Evolutionary conservation across 1,284 basidiomycete genomes (phyloP).

Genomic region (Golubevia pallescens): DNA sequence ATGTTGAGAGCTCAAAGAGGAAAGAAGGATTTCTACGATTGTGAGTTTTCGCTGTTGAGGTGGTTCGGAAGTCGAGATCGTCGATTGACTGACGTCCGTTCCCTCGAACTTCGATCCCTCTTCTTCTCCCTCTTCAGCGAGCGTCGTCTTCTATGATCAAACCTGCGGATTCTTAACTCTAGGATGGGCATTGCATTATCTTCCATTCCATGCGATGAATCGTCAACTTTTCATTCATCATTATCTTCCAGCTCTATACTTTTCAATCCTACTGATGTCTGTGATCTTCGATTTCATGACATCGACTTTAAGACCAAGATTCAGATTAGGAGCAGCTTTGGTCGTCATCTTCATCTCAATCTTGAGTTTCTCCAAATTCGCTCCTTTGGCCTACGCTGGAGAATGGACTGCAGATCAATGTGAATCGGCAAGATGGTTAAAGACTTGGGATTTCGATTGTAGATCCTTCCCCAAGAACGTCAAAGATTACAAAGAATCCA

Average conservation of each 20-base stretch:
- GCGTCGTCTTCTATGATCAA: slow-evolving; percentile 87
- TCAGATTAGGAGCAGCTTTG: slow-evolving; percentile 79
- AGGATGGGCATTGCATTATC: slow-evolving; percentile 93
- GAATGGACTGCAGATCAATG: slow-evolving; percentile 86
- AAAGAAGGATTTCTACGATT: slow-evolving; percentile 85
- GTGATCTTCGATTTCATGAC: slow-evolving; percentile 85
- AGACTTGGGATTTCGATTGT: slow-evolving; percentile 96
- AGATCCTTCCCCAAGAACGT: slow-evolving; percentile 60
- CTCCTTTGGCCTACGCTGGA: slow-evolving; percentile 82
- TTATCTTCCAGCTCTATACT: slow-evolving; percentile 95
- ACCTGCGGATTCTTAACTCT: slow-evolving; percentile 87
- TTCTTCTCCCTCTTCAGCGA: slow-evolving; percentile 69
- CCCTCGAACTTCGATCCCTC: neutral
- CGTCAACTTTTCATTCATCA: slow-evolving; percentile 97
- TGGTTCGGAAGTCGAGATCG: neutral
- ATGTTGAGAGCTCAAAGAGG: slow-evolving; percentile 88
- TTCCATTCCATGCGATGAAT: slow-evolving; percentile 94
- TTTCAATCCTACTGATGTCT: slow-evolving; percentile 81
- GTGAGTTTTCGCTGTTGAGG: no score
- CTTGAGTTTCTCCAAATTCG: slow-evolving; percentile 80
- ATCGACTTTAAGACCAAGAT: slow-evolving; percentile 75
- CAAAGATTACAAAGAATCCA: slow-evolving; percentile 19
- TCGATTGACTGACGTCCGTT: no score
- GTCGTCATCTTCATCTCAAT: slow-evolving; percentile 77
- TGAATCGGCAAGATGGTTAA: slow-evolving; percentile 79